Evolutionary conservation across 805 yeast genomes (phyloP).

Genomic region (Hanseniaspora thailandica): DNA sequence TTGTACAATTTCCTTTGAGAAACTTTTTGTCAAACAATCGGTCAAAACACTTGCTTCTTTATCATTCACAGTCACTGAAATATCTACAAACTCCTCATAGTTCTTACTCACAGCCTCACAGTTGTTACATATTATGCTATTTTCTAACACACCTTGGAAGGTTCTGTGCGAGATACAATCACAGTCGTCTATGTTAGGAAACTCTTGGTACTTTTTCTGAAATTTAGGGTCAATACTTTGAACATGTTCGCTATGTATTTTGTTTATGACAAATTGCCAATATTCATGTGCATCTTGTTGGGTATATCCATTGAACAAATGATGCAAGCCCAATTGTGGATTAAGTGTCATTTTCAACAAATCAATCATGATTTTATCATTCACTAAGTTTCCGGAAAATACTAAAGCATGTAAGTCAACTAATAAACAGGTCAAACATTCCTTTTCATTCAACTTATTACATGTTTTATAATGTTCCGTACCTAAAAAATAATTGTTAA

Average conservation of each 20-base stretch:
- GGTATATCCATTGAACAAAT: conserved; percentile 82
- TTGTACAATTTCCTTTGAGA: conserved; percentile 55
- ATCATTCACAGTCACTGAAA: conserved; percentile 44
- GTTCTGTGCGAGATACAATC: conserved; percentile 70
- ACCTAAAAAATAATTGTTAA: conserved; percentile 63
- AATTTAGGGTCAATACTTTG: conserved; percentile 17
- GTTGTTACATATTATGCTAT: conserved; percentile 60
- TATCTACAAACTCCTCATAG: conserved; percentile 79
- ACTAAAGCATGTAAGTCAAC: conserved; percentile 68
- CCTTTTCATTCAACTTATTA: conserved; percentile 21
- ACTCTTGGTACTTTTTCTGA: conserved; percentile 15
- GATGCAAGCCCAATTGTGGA: conserved; percentile 36
- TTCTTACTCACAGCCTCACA: conserved; percentile 51
- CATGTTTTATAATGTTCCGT: conserved; percentile 26
- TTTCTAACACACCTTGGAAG: conserved; percentile 73
- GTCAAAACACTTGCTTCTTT: conserved; percentile 29
- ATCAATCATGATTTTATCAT: conserved; percentile 59
- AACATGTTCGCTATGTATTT: conserved; percentile 45
- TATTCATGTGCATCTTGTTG: conserved; percentile 99
- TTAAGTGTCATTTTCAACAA: conserved; percentile 80
- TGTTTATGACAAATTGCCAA: conserved; percentile 82
- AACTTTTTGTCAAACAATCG: conserved; percentile 66
- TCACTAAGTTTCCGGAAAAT: conserved; percentile 28
- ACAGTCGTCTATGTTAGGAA: conserved; percentile 33
- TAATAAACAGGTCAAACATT: conserved; percentile 74